Percentiles rank a stretch among this genome's conserved stretches.
These are phyloP conservation scores for Microthlaspi erraticum DNA, from an alignment of 345 rosid genomes.

Conservation along the genomic window DNA sequence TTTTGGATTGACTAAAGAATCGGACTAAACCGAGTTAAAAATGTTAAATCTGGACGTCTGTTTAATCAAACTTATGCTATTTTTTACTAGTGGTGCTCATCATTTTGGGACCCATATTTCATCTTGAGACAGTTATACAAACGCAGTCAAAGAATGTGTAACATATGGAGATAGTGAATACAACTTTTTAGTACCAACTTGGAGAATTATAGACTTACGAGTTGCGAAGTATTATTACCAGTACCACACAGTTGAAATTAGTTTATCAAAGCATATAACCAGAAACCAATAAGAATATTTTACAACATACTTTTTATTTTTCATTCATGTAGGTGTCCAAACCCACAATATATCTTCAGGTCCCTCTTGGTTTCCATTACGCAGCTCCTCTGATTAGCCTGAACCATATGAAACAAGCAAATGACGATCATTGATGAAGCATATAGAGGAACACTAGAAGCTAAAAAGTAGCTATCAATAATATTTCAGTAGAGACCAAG, in stretches of 20 bases:
- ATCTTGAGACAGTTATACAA: no score
- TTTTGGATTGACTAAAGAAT: no score
- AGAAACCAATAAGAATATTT: not conserved
- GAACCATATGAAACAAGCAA: conserved; percentile 9
- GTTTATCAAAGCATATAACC: not conserved
- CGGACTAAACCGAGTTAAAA: no score
- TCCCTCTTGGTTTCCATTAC: not conserved
- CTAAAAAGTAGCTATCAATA: not conserved
- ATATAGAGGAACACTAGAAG: not conserved
- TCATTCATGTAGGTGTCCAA: not conserved
- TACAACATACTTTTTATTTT: not conserved
- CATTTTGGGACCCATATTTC: no score
- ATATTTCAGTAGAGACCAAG: not conserved
- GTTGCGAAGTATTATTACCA: not conserved
- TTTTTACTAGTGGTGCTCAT: no score
- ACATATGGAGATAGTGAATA: not conserved
- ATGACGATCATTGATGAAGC: not conserved
- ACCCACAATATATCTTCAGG: conserved; percentile 16
- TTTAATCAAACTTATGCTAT: no score
- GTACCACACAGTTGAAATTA: not conserved
- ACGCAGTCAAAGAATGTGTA: not conserved
- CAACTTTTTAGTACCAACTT: not conserved
- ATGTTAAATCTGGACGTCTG: no score
- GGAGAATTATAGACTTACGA: not conserved
- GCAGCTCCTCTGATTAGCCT: conserved; percentile 16